Evolutionary conservation across 805 yeast genomes (phyloP).

Genomic region (Saturnispora gosingensis): DNA sequence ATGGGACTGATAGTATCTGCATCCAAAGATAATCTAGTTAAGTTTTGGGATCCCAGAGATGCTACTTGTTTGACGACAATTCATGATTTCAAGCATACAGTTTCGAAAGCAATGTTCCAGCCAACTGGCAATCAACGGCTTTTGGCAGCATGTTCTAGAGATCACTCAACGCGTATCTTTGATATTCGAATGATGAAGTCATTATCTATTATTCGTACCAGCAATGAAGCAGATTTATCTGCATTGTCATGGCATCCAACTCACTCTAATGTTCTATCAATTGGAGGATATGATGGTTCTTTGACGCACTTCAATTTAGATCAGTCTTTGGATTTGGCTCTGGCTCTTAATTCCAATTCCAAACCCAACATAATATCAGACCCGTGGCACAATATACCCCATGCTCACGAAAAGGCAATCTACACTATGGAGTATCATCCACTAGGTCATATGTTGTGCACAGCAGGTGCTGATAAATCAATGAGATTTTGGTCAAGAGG

Average conservation of each 20-base stretch:
- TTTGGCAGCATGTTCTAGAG: conserved; percentile 82
- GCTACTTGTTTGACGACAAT: conserved; percentile 68
- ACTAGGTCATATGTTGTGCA: conserved; percentile 78
- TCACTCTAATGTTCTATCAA: conserved; percentile 67
- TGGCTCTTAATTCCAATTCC: background rate
- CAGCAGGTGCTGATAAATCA: conserved; percentile 91
- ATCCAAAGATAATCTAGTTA: conserved; percentile 87
- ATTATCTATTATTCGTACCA: conserved; percentile 57
- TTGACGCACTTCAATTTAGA: conserved; percentile 68
- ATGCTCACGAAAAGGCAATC: conserved; percentile 90
- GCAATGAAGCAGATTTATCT: conserved; percentile 71
- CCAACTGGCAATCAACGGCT: conserved; percentile 55
- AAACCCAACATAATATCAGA: conserved; percentile 4
- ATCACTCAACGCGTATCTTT: conserved; percentile 77
- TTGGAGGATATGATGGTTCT: conserved; percentile 87
- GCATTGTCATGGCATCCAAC: conserved; percentile 90
- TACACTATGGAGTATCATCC: conserved; percentile 91
- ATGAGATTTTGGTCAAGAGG: conserved; percentile 93
- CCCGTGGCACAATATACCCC: conserved; percentile 55
- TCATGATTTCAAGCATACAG: conserved; percentile 90
- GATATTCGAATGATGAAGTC: conserved; percentile 84
- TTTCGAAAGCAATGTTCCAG: conserved; percentile 79
- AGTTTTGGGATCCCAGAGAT: conserved; percentile 93
- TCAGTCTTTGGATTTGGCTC: conserved; percentile 29
- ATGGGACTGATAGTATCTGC: conserved; percentile 85